These are phyloP conservation scores for Ceratobasidium theobromae DNA, from an alignment of 1,284 basidiomycete species.

Conservation along the genomic window DNA sequence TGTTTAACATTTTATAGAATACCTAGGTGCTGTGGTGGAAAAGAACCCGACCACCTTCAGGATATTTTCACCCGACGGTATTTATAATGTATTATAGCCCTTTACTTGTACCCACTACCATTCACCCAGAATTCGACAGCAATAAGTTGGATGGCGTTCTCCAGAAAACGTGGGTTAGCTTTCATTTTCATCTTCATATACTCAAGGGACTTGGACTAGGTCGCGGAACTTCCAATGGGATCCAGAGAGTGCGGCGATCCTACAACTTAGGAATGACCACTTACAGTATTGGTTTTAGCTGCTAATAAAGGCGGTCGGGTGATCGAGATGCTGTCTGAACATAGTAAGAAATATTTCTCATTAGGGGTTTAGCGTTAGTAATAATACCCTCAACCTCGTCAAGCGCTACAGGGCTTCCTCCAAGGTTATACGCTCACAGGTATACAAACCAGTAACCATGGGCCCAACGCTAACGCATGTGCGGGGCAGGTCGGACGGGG, in stretches of 20 bases:
- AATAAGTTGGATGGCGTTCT: conserved; percentile 86
- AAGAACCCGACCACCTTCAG: conserved; percentile 77
- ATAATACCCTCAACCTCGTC: neutral
- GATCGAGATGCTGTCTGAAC: conserved; percentile 85
- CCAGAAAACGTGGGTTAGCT: conserved; percentile 45
- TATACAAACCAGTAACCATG: conserved; percentile 17
- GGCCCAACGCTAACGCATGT: conserved; percentile 27
- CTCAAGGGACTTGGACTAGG: conserved; percentile 42
- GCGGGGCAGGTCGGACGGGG: conserved; percentile 62
- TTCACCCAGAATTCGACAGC: conserved; percentile 63
- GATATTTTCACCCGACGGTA: conserved; percentile 83
- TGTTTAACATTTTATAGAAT: conserved; percentile 32
- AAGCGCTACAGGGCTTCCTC: conserved; percentile 77
- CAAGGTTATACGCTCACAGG: conserved; percentile 81
- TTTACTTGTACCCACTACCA: neutral
- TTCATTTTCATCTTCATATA: neutral
- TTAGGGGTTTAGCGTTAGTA: neutral
- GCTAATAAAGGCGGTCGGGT: conserved; percentile 69
- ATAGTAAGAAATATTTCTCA: conserved; percentile 47
- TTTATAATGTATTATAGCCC: neutral
- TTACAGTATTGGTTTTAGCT: conserved; percentile 41
- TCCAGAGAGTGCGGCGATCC: conserved; percentile 43
- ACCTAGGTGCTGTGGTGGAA: conserved; percentile 43
- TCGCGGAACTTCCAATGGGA: conserved; percentile 85
- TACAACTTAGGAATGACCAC: neutral